These are phyloP conservation scores for Trametes meyenii DNA, from an alignment of 768 basidiomycete species.

Conservation along the genomic window DNA sequence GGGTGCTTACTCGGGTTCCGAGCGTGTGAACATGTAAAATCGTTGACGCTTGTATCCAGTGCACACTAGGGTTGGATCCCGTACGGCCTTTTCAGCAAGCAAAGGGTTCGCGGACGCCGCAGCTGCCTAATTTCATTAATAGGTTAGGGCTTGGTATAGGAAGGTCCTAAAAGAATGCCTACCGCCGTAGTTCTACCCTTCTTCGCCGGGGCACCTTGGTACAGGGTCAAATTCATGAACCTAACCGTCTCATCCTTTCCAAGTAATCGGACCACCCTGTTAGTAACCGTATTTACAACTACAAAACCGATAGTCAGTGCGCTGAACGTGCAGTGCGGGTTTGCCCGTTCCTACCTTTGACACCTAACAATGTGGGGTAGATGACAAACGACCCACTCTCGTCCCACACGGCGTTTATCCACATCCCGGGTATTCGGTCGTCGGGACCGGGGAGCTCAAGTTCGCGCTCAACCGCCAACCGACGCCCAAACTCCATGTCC, in stretches of 20 bases:
- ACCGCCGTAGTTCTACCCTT: slow-evolving; percentile 82
- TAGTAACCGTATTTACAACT: slow-evolving; percentile 96
- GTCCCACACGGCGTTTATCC: slow-evolving; percentile 95
- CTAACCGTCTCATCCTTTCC: slow-evolving; percentile 95
- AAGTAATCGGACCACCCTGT: slow-evolving; percentile 83
- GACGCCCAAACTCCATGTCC: slow-evolving; percentile 99
- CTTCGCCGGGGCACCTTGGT: slow-evolving; percentile 94
- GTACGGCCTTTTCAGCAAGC: slow-evolving; percentile 76
- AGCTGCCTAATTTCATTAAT: slow-evolving; percentile 65
- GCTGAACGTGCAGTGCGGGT: not conserved
- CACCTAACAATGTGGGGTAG: slow-evolving; percentile 91
- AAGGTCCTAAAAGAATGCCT: slow-evolving; percentile 32
- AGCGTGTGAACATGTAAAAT: slow-evolving; percentile 93
- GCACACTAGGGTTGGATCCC: slow-evolving; percentile 92
- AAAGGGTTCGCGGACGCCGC: slow-evolving; percentile 96
- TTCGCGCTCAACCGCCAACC: slow-evolving; percentile 91
- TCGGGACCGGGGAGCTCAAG: slow-evolving; percentile 82
- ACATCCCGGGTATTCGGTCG: slow-evolving; percentile 70
- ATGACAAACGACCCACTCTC: slow-evolving; percentile 94
- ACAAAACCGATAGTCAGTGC: not conserved
- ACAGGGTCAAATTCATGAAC: slow-evolving; percentile 85
- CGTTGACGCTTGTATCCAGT: slow-evolving; percentile 91
- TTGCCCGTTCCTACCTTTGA: slow-evolving; percentile 70
- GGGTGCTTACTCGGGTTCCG: slow-evolving; percentile 79
- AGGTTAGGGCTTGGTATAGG: not conserved